These are phyloP conservation scores for Nicotiana paniculata DNA, from an alignment of 257 asterid genomes.

Conservation along the genomic window DNA sequence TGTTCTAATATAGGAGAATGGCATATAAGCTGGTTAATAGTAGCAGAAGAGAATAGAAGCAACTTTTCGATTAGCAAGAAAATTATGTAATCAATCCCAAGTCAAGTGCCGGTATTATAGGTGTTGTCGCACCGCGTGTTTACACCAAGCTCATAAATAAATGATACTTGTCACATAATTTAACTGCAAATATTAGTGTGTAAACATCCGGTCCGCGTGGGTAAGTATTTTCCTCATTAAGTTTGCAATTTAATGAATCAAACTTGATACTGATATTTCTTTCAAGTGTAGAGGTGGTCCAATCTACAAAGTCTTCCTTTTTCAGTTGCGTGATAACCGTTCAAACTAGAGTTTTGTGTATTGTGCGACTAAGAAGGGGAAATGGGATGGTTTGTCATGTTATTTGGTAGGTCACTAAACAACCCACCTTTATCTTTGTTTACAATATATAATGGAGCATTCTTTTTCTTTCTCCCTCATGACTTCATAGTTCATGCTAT, in stretches of 20 bases:
- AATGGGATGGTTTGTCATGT: not conserved
- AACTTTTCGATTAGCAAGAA: too few species aligned
- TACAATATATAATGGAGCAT: not conserved
- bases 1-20: too few species aligned
- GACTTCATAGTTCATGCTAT: not conserved
- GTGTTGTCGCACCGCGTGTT: not conserved
- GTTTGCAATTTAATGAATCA: not conserved
- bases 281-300: slow-evolving; percentile 2
- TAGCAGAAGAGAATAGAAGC: too few species aligned
- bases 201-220: too few species aligned
- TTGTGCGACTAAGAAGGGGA: not conserved
- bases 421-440: not conserved
- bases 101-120: not conserved
- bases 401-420: slow-evolving; percentile 1
- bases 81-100: too few species aligned
- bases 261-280: not conserved
- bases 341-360: not conserved
- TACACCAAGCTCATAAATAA: too few species aligned
- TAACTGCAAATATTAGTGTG: too few species aligned
- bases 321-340: slow-evolving; percentile 11
- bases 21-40: too few species aligned
- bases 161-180: too few species aligned
- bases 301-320: slow-evolving; percentile 5
- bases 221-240: not conserved
- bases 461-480: not conserved